Base-by-base conservation (phyloP, 2,329 filamentous ascomycete species). In the Neofusicoccum kwambonambiense region DNA sequence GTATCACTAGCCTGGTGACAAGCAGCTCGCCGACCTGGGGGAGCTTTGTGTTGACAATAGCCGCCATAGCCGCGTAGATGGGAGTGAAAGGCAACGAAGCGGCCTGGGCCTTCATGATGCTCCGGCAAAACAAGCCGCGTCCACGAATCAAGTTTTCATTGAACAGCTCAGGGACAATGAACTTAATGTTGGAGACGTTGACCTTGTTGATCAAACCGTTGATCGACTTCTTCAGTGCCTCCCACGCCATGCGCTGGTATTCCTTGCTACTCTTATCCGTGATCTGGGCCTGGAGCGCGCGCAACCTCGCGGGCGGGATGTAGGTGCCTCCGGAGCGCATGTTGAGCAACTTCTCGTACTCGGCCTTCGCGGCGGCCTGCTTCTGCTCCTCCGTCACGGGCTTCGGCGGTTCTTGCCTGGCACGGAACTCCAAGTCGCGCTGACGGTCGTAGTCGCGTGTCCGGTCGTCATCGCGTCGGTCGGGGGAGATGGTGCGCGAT, bases 131-230 rank as follows among this genome's bases (percentile, higher is more conserved):
- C 66, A 99, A 80, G 19, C 95, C 95, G 66, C 95, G 86, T 6
- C 95, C 95, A 65, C 95, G 89, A 45, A 99, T 84, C 71, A 99
- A 80, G 76, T 99, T 99, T 83, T 99, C 95, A 57, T 88, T 87
- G 78, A 99, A 99, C 51, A 99, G 84, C 80, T 99, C 95, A 1
- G 94, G 94, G 27, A 98, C 93, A 68, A 99, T 97, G 74, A 91
- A 87, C 79, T 99, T 98, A 84, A 99, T 98, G 78, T 99, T 99
- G 39, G 91, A 92, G 64, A 94, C 91, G 79, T 98, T 98, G 83
- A 97, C 91, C 83, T 99, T 99, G 85, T 99, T 99, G 84, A 99
- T 97, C 69, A 99, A 82, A 71, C 95, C 95, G 76, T 99, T 98
- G 80, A 99, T 97, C 56, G 91, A 95, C 83, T 99, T 99, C 82